phyloP scores from a whole-genome alignment of 192 early-diverging fungal genomes.

The Rhizoclosmatium globosum region DNA sequence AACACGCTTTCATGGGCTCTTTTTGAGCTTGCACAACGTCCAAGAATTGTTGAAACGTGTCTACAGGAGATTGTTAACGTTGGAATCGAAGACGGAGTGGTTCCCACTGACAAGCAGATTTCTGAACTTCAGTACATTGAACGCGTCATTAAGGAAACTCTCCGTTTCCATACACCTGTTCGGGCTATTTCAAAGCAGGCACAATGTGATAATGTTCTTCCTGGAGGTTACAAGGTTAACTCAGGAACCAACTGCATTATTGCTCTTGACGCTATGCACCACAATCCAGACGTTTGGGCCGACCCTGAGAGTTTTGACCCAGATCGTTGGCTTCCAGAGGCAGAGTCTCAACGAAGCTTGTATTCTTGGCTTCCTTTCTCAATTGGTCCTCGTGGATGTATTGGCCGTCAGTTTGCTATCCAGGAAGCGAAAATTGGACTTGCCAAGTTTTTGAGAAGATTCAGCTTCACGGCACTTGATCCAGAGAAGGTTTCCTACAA shows the following conservation, averaged over 20 bases:
- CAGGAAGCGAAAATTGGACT: conserved; percentile 65
- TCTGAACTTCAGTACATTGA: conserved; percentile 55
- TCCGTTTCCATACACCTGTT: conserved; percentile 62
- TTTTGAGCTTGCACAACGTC: conserved; percentile 55
- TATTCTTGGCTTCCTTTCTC: conserved; percentile 67
- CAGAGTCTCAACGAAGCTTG: conserved; percentile 53
- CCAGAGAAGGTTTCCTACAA: conserved; percentile 27
- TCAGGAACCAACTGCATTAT: conserved; percentile 36
- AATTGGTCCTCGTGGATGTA: conserved; percentile 55
- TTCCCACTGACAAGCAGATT: conserved; percentile 33
- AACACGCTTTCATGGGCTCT: conserved; percentile 62
- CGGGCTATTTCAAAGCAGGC: conserved; percentile 48
- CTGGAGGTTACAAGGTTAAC: conserved; percentile 50
- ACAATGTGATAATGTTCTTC: conserved; percentile 51
- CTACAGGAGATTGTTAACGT: conserved; percentile 60
- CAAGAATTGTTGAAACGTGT: conserved; percentile 47
- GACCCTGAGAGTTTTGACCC: conserved; percentile 62
- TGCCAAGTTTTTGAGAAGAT: conserved; percentile 57
- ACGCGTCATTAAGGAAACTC: conserved; percentile 64
- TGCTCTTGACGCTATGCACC: conserved; percentile 51
- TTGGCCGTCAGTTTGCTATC: conserved; percentile 68
- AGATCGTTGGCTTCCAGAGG: conserved; percentile 59
- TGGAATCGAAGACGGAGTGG: conserved; percentile 39
- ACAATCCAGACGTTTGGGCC: conserved; percentile 50
- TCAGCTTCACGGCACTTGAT: conserved; percentile 44